Conservation (phyloP, 176 grass and related monocot genomes). For the Musa itinerans region DNA sequence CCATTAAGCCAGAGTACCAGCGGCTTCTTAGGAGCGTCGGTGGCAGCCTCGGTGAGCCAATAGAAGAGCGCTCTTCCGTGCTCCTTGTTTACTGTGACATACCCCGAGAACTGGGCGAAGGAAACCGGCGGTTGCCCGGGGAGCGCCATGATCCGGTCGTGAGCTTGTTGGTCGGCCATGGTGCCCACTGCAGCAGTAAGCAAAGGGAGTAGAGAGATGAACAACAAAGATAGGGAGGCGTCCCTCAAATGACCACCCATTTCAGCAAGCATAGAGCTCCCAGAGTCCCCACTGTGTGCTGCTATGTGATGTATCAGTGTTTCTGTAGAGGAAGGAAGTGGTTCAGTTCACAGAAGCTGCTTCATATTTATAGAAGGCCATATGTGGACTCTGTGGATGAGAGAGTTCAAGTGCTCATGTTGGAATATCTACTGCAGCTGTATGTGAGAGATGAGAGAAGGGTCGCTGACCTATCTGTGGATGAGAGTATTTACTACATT, state of each 20-base stretch:
- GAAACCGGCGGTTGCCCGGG: slow-evolving; percentile 71
- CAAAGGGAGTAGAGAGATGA: not conserved
- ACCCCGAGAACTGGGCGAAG: slow-evolving; percentile 80
- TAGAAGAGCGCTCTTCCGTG: slow-evolving; percentile 89
- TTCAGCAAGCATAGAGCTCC: not conserved
- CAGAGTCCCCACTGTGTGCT: no score
- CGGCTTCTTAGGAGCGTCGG: slow-evolving; percentile 46
- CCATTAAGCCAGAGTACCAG: slow-evolving; percentile 99
- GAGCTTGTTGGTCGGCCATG: slow-evolving; percentile 24
- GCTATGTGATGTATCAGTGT: no score
- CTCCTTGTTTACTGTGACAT: slow-evolving; percentile 61
- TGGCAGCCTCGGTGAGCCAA: slow-evolving; percentile 81
- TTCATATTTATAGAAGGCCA: no score
- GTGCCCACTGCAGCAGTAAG: not conserved
- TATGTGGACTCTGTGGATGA: no score
- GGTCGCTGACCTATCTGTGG: no score
- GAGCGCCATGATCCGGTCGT: slow-evolving; percentile 49
- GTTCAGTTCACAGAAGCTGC: no score
- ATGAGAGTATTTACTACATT: no score
- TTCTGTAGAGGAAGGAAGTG: no score
- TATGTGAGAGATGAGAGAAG: no score
- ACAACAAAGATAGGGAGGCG: not conserved
- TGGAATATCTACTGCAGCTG: no score
- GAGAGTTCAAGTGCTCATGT: no score
- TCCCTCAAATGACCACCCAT: not conserved